Conservation (phyloP, 2,329 filamentous ascomycete genomes). For the Raffaelea ambrosiae region DNA sequence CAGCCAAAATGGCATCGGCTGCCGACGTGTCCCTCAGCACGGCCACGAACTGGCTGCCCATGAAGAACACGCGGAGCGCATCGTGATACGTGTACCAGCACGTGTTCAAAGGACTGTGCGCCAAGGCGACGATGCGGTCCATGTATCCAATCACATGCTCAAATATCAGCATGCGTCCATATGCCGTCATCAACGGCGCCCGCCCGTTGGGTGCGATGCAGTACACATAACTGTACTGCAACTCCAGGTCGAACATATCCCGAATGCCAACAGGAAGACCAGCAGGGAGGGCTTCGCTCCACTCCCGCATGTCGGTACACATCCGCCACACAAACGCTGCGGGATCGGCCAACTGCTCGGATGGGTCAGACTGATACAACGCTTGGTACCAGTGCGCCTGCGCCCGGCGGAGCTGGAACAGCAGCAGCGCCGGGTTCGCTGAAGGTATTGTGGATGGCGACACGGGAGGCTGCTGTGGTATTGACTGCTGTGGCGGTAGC, state of each 20-base stretch:
- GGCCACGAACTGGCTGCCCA: constrained; percentile 55
- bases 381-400: constrained; percentile 88
- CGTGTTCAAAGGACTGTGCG: constrained; percentile 47
- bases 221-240: constrained; percentile 86
- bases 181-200: constrained; percentile 63
- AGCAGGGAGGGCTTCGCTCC: constrained; percentile 68
- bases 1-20: constrained; percentile 47
- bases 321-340: constrained; percentile 66
- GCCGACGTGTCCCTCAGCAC: constrained; percentile 43
- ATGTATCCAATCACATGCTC: constrained; percentile 81
- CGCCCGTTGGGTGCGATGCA: constrained; percentile 73
- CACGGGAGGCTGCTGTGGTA: constrained; percentile 19
- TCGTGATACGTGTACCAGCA: constrained; percentile 82
- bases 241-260: constrained; percentile 75
- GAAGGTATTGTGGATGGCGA: constrained; percentile 34
- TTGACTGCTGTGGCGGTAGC: constrained; percentile 23
- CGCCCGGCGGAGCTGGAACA: constrained; percentile 76
- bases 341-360: constrained; percentile 55
- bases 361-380: constrained; percentile 70
- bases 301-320: constrained; percentile 68
- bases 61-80: constrained; percentile 73
- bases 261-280: constrained; percentile 57
- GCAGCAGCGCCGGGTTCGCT: constrained; percentile 62
- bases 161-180: constrained; percentile 74
- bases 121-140: constrained; percentile 60